Conservation (phyloP, 176 grass and related monocot genomes). For the Melocanna baccifera region DNA sequence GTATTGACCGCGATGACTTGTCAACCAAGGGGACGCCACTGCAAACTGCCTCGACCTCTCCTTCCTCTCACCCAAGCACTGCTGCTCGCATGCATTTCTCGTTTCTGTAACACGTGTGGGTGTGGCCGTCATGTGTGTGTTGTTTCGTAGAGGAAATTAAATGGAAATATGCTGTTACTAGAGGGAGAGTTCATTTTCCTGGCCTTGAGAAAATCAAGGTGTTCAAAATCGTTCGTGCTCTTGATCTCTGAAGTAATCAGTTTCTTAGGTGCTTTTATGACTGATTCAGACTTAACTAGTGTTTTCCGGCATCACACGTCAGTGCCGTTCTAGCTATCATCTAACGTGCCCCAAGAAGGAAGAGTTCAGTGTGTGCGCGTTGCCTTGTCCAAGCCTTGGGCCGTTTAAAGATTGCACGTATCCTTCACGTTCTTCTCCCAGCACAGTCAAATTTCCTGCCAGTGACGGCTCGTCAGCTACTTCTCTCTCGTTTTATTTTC, state of each 20-base stretch:
- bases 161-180: background rate
- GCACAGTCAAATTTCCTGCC: conserved; percentile 8
- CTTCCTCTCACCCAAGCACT: background rate
- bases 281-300: background rate
- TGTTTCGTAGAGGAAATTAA: background rate
- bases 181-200: background rate
- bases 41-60: background rate
- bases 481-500: background rate
- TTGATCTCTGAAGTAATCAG: background rate
- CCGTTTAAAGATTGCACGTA: conserved; percentile 27
- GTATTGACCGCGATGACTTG: conserved; percentile 23
- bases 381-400: background rate
- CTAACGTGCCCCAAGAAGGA: background rate
- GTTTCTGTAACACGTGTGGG: background rate
- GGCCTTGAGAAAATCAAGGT: background rate
- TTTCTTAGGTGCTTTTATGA: background rate
- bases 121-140: background rate
- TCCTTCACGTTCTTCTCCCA: background rate
- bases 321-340: background rate
- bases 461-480: conserved; percentile 26
- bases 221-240: background rate
- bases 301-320: background rate
- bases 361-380: conserved; percentile 7
- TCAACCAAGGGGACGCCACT: conserved; percentile 16
- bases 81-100: background rate